Evolutionary conservation across 73 alveolate genomes (phyloP).

Genomic region (Stentor coeruleus): DNA sequence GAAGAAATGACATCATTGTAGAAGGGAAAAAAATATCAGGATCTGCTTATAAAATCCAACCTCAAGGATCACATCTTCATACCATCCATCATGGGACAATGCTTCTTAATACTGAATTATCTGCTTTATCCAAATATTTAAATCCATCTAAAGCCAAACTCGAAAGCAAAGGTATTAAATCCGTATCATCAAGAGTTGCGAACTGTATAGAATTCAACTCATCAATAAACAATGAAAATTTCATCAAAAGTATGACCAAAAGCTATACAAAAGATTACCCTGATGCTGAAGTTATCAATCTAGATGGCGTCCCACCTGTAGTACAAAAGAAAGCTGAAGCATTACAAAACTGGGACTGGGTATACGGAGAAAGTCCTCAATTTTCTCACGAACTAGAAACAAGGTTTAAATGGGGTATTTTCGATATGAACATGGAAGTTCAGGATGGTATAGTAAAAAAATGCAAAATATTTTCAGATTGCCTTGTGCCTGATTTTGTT

Average conservation of each 20-base stretch:
- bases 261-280: conserved; percentile 31
- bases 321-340: conserved; percentile 57
- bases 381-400: conserved; percentile 67
- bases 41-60: conserved; percentile 49
- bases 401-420: conserved; percentile 77
- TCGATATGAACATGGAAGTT: conserved; percentile 67
- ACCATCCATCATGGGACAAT: conserved; percentile 92
- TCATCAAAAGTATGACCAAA: conserved; percentile 36
- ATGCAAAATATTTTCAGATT: conserved; percentile 44
- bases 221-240: conserved; percentile 44
- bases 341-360: conserved; percentile 74
- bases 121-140: conserved; percentile 61
- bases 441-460: conserved; percentile 36
- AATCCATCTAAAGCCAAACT: conserved; percentile 78
- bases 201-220: conserved; percentile 52
- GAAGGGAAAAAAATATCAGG: conserved; percentile 56
- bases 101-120: conserved; percentile 62
- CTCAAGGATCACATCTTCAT: conserved; percentile 26
- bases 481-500: conserved; percentile 47
- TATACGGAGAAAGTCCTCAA: conserved; percentile 77
- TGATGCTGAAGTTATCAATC: conserved; percentile 16
- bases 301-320: conserved; percentile 44
- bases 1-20: conserved; percentile 85
- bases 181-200: conserved; percentile 76
- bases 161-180: conserved; percentile 76